Percentiles rank a stretch among this genome's conserved stretches.
Evolutionary conservation across 257 asterid genomes (phyloP).

Genomic region (Nicotiana tabacum): DNA sequence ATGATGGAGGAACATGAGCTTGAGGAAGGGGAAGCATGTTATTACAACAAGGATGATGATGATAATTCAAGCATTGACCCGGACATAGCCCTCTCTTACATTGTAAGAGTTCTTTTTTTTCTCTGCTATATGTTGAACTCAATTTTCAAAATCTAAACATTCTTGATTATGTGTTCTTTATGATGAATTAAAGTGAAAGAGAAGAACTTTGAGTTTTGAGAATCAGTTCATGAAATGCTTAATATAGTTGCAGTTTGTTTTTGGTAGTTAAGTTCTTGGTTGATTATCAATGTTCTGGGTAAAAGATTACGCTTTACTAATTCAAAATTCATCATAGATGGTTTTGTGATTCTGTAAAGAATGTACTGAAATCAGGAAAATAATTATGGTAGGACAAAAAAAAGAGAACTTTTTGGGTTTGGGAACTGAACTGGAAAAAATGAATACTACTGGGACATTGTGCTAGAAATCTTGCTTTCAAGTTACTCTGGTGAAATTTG

Average conservation of each 20-base stretch:
- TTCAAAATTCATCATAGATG: not conserved
- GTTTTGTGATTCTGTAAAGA: not conserved
- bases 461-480: not conserved
- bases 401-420: not conserved
- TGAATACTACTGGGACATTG: not conserved
- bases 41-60: slow-evolving; percentile 38
- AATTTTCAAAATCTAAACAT: not conserved
- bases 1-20: slow-evolving; percentile 62
- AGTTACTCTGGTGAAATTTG: not conserved
- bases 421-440: not conserved
- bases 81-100: slow-evolving; percentile 77
- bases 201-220: not conserved
- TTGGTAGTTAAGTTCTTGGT: not conserved
- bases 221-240: not conserved
- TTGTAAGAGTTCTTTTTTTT: slow-evolving; percentile 57
- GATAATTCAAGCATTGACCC: slow-evolving; percentile 66
- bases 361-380: not conserved
- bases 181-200: not conserved
- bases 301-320: not conserved
- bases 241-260: not conserved
- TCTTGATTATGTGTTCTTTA: no score
- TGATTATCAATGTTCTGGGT: not conserved
- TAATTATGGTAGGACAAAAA: not conserved
- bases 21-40: slow-evolving; percentile 85
- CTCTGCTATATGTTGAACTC: not conserved